phyloP scores from a whole-genome alignment of 352 stramenopile genomes.

The Paralagenidium karlingii region DNA sequence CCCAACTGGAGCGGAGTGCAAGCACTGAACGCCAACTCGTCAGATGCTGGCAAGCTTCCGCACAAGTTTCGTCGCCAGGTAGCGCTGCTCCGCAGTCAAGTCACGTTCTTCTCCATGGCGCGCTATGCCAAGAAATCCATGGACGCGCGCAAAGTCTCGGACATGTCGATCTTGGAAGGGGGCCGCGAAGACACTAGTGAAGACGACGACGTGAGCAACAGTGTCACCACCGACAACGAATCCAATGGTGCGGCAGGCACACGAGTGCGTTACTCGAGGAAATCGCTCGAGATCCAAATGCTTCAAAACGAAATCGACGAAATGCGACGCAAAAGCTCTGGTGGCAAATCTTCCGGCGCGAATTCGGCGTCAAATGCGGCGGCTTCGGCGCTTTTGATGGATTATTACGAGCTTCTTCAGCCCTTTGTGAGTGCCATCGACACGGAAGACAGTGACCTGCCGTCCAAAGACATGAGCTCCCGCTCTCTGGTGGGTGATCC shows the following conservation, averaged over 20 bases:
- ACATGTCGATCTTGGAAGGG: no score
- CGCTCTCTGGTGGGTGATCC: conserved; percentile 2
- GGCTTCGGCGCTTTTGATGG: conserved; percentile 2
- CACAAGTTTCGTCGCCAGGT: conserved; percentile 43
- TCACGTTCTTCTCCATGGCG: no score
- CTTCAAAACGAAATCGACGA: conserved; percentile 8
- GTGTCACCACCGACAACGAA: conserved; percentile 4
- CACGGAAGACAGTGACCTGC: conserved; percentile 20
- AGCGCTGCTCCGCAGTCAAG: conserved; percentile 29
- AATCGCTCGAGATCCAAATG: conserved; percentile 18
- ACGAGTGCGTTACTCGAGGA: conserved; percentile 16
- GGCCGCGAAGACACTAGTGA: no score
- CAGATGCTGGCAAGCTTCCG: conserved; percentile 33
- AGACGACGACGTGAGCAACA: background rate
- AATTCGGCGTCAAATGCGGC: no score
- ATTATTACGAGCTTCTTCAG: conserved; percentile 35
- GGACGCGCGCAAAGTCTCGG: no score
- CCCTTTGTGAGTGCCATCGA: conserved; percentile 21
- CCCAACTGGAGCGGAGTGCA: no score
- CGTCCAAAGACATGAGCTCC: conserved; percentile 8
- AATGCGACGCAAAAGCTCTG: background rate
- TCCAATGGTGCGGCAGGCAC: conserved; percentile 6
- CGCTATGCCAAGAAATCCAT: no score
- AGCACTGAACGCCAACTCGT: no score
- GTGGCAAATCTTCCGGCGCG: no score